Percentiles rank a stretch among this genome's conserved stretches.
Conservation (phyloP, 768 basidiomycete genomes). For the Hemileccinum rubropunctum region DNA sequence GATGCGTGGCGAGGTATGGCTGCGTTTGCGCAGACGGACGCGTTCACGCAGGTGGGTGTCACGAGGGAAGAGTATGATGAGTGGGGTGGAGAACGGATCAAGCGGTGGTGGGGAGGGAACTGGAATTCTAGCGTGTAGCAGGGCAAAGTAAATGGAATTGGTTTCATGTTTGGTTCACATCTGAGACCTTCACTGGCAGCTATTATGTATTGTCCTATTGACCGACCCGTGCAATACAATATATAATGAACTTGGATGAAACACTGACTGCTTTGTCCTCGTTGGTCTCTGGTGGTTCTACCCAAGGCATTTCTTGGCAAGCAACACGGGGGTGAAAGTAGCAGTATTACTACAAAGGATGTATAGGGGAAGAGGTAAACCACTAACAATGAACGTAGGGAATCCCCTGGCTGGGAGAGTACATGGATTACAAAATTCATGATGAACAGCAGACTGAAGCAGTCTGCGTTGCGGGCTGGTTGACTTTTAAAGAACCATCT, state of each 20-base stretch:
- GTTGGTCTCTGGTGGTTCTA: background rate
- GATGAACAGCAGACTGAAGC: conserved; percentile 55
- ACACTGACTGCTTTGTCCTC: too few relatives aligned
- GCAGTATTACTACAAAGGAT: conserved; percentile 16
- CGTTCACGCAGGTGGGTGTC: conserved; percentile 55
- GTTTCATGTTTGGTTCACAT: too few relatives aligned
- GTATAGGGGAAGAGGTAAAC: conserved; percentile 5
- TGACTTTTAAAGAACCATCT: conserved; percentile 64
- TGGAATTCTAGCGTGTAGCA: conserved; percentile 49
- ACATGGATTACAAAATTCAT: conserved; percentile 23
- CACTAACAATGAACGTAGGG: conserved; percentile 3
- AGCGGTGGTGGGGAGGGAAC: conserved; percentile 92
- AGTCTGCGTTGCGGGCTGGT: conserved; percentile 50
- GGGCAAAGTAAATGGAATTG: too few relatives aligned
- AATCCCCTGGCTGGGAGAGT: background rate
- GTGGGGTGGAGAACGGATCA: conserved; percentile 82
- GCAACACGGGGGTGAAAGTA: conserved; percentile 9
- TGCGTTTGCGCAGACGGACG: conserved; percentile 56
- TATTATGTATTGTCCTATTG: too few relatives aligned
- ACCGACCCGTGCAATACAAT: too few relatives aligned
- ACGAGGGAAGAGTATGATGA: conserved; percentile 87
- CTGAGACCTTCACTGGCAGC: too few relatives aligned
- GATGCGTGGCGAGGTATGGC: conserved; percentile 97
- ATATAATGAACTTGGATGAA: too few relatives aligned
- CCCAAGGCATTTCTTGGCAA: background rate